Evolutionary conservation across 2,329 filamentous ascomycete species (phyloP), one percentile per base, ranked within the genome.

Genomic region (Neofusicoccum laricinum): DNA sequence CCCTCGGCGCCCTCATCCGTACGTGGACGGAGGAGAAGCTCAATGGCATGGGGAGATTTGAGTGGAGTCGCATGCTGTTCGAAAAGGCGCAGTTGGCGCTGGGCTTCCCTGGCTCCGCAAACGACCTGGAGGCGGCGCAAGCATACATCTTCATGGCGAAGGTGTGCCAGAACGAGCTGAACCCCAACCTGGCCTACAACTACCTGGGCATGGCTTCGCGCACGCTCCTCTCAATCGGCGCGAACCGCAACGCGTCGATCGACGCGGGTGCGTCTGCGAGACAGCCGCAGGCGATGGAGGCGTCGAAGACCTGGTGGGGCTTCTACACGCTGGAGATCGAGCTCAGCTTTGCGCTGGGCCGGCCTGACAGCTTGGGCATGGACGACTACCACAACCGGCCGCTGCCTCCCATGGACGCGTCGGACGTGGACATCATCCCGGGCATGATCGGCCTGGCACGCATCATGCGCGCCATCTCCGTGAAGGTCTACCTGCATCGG

Each of bases 121-220:
- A 79, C 36, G 79, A 82, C 25, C 67, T 83, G 32, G 79, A 82
- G 61, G 81, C 79, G 64, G 79, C 82, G 3, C 81, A 83, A 62
- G 80, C 78, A 48, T 75, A 80, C 38, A 80, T 82, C 65, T 73
- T 83, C 6, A 75, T 83, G 75, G 79, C 80, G 6, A 82, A 82
- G 68, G 76, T 83, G 3, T 82, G 80, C 66, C 81, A 83, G 64
- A 81, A 82, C 57, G 80, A 83, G 65, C 72, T 83, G 4, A 81
- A 82, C 58, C 79, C 79, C 5, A 79, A 82, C 64, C 72, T 73
- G 66, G 78, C 81, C 3, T 83, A 83, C 62, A 81, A 82, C 71
- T 83, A 82, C 62, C 75, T 82, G 10, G 81, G 81, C 0, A 74
- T 81, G 21, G 81, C 81, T 1, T 77, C 82, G 10, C 77, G 81